Evolutionary conservation across 179 eudicot genomes (phyloP).

Genomic region (Amaranthus tricolor): DNA sequence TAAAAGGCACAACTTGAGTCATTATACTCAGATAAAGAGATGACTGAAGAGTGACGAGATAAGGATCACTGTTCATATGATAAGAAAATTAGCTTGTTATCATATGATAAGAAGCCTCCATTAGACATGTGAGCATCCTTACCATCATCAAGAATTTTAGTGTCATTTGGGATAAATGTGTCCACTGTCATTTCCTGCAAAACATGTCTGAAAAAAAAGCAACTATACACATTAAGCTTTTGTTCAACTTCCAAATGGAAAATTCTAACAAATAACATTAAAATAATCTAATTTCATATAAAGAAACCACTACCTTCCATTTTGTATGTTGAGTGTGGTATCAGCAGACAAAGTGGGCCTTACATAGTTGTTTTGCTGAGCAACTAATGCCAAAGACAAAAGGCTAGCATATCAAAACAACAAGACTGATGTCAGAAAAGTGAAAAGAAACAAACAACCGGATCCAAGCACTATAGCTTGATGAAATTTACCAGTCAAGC

Average conservation of each 20-base stretch:
- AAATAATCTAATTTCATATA: neutral
- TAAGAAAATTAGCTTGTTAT: neutral
- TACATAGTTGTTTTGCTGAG: conserved; percentile 91
- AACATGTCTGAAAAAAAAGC: conserved; percentile 64
- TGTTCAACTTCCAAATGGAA: neutral
- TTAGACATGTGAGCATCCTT: conserved; percentile 14
- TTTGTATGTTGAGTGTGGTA: conserved; percentile 71
- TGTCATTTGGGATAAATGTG: conserved; percentile 95
- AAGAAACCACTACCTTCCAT: conserved; percentile 71
- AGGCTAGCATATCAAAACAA: conserved; percentile 37
- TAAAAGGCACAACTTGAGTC: neutral
- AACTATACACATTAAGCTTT: neutral
- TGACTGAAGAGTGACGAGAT: neutral
- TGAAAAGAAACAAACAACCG: conserved; percentile 10
- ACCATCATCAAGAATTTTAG: conserved; percentile 72
- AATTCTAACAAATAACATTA: neutral
- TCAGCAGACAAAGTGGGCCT: conserved; percentile 80
- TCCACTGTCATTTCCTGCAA: conserved; percentile 99
- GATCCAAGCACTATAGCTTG: conserved; percentile 8
- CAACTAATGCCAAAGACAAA: conserved; percentile 84
- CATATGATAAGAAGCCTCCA: conserved; percentile 1
- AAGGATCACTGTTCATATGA: conserved; percentile 1
- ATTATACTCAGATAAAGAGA: conserved; percentile 9
- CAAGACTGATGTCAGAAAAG: conserved; percentile 12
- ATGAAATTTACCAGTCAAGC: conserved; percentile 74